Conservation (phyloP, 768 basidiomycete genomes). For the Galerina sulciceps region DNA sequence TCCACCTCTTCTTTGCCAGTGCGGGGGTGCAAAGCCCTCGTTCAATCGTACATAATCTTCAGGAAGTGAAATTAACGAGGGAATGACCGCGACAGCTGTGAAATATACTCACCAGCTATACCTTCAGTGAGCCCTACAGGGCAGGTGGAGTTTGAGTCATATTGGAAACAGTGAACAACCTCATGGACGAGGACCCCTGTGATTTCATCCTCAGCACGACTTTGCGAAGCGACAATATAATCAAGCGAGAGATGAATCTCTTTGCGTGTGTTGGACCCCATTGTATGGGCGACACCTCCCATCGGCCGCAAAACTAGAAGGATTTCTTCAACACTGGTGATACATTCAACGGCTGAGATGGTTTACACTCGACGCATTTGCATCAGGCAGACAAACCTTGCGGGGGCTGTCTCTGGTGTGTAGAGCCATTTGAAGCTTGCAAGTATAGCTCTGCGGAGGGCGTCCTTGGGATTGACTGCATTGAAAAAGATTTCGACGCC, state of each 20-base stretch:
- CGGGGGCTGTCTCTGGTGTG: slow-evolving; percentile 40
- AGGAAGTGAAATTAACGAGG: background rate
- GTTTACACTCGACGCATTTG: background rate
- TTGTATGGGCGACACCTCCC: slow-evolving; percentile 74
- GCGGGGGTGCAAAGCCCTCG: slow-evolving; percentile 8
- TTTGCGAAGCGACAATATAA: slow-evolving; percentile 51
- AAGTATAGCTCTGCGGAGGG: slow-evolving; percentile 47
- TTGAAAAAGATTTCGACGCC: slow-evolving; percentile 62
- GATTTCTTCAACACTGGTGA: slow-evolving; percentile 49
- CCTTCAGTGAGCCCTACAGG: slow-evolving; percentile 80
- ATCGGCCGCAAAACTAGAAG: slow-evolving; percentile 65
- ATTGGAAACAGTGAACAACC: slow-evolving; percentile 81
- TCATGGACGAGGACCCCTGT: slow-evolving; percentile 75
- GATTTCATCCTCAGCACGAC: slow-evolving; percentile 62
- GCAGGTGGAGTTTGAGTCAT: slow-evolving; percentile 60
- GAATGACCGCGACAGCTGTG: background rate
- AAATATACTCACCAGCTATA: slow-evolving; percentile 54
- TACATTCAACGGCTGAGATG: slow-evolving; percentile 22
- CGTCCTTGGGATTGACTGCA: slow-evolving; percentile 45
- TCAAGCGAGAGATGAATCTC: slow-evolving; percentile 76
- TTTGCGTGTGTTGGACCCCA: slow-evolving; percentile 58
- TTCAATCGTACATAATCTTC: slow-evolving; percentile 74
- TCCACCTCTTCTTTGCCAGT: background rate
- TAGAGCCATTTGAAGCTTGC: slow-evolving; percentile 54
- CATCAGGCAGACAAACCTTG: slow-evolving; percentile 27